Evolutionary conservation across 2,329 filamentous ascomycete species (phyloP).

Genomic region (Coniochaeta pulveracea): DNA sequence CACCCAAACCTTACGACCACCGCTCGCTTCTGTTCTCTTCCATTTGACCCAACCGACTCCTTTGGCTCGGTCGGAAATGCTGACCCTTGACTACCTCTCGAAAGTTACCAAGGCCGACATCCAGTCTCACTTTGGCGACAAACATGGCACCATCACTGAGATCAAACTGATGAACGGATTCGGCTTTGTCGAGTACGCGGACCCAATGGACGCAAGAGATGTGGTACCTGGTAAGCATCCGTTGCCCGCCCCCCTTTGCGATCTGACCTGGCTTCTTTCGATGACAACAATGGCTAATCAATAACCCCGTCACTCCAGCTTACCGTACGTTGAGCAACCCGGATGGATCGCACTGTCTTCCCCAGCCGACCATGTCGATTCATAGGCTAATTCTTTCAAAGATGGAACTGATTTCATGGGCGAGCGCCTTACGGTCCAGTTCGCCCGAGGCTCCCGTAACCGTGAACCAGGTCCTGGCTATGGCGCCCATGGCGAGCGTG

Average conservation of each 20-base stretch:
- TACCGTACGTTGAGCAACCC: constrained; percentile 43
- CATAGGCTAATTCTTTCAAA: constrained; percentile 33
- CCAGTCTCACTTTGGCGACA: constrained; percentile 85
- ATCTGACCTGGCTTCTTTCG: constrained; percentile 10
- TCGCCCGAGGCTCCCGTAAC: constrained; percentile 73
- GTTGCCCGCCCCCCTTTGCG: constrained; percentile 16
- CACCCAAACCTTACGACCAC: too few relatives aligned
- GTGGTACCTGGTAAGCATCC: constrained; percentile 96
- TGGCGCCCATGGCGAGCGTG: constrained; percentile 39
- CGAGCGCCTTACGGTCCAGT: constrained; percentile 94
- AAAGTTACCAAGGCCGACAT: constrained; percentile 93
- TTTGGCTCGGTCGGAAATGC: too few relatives aligned
- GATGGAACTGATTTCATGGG: constrained; percentile 98
- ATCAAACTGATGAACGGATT: constrained; percentile 99
- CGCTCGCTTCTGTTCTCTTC: too few relatives aligned
- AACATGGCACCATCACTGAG: constrained; percentile 96
- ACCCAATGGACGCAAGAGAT: constrained; percentile 94
- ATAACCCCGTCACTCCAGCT: constrained; percentile 29
- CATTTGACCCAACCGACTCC: too few relatives aligned
- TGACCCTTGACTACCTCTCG: constrained; percentile 28
- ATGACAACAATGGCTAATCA: constrained; percentile 13
- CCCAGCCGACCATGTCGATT: constrained; percentile 17
- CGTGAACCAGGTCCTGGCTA: constrained; percentile 34
- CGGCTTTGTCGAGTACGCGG: constrained; percentile 99
- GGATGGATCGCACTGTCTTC: constrained; percentile 19